Evolutionary conservation across 129 eudicot species (phyloP).

Genomic region (Glebionis coronaria): DNA sequence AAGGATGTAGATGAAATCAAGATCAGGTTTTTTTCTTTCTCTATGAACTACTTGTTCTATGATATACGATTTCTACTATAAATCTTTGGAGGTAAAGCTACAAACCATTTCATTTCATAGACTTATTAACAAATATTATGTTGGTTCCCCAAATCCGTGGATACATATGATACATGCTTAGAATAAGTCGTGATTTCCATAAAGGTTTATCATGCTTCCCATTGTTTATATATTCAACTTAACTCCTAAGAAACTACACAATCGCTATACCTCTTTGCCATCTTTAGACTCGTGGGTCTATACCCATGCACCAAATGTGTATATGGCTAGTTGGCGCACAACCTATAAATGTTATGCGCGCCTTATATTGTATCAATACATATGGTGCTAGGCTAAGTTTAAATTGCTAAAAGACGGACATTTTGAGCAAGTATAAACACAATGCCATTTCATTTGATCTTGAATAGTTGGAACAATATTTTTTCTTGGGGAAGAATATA

Average conservation of each 20-base stretch:
- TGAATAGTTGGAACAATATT: neutral
- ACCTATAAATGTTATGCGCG: too few relatives aligned
- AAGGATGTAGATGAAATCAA: constrained; percentile 49
- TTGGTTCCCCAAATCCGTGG: too few relatives aligned
- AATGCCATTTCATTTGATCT: neutral
- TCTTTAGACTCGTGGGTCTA: too few relatives aligned
- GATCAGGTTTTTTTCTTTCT: constrained; percentile 44
- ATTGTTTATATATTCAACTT: too few relatives aligned
- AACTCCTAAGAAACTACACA: too few relatives aligned
- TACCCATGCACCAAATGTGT: too few relatives aligned
- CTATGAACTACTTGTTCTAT: neutral
- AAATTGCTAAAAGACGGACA: neutral
- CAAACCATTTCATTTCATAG: neutral
- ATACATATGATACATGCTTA: too few relatives aligned
- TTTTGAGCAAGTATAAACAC: neutral
- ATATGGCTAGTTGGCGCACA: too few relatives aligned
- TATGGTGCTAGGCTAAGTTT: neutral
- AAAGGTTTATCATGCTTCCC: too few relatives aligned
- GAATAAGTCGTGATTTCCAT: too few relatives aligned
- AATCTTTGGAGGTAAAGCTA: neutral
- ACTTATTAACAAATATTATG: neutral
- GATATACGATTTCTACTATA: neutral
- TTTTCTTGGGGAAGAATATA: neutral
- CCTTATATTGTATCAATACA: neutral
- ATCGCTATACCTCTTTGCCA: neutral